Evolutionary conservation across 2,329 filamentous ascomycete species (phyloP), one percentile per base, ranked within the genome.

Genomic region (Aureobasidium uvarum): DNA sequence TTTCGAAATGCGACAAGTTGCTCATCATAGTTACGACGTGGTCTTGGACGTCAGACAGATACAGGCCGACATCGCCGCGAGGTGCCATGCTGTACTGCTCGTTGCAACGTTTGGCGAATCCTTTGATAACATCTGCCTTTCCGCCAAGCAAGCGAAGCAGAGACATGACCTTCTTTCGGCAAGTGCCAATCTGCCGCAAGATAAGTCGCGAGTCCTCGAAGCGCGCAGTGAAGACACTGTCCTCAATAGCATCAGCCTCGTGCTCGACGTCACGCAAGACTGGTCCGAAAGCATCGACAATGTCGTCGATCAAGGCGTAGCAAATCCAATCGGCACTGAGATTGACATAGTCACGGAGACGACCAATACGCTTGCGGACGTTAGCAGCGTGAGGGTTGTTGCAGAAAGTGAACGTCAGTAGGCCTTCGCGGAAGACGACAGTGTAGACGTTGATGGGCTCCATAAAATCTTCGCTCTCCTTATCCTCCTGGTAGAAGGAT

Each of bases 21-120:
- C 91, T 95, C 85, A 96, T 96, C 94, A 98, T 98, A 52, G 95
- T 99, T 67, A 99, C 92, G 62, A 99, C 94, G 84, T 99, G 95
- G 79, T 99, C 95, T 78, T 99, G 95, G 69, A 99, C 97, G 79
- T 99, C 95, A 73, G 92, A 92, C 41, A 99, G 85, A 75, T 99
- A 99, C 72, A 99, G 86, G 25, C 93, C 95, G 70, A 99, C 96
- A 74, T 99, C 95, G 80, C 95, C 95, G 55, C 93, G 90, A 7
- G 95, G 95, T 1, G 95, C 96, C 62, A 98, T 90, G 70, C 91
- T 90, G 81, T 96, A 98, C 69, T 96, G 92, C 74, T 97, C 94
- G 76, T 98, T 99, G 85, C 95, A 99, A 60, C 96, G 91, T 81
- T 99, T 99, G 62, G 95, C 96, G 74, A 99, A 99, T 36, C 94